Evolutionary conservation across 176 grass and related monocot genomes (phyloP), one percentile per base, ranked within the genome.

Genomic region (Oryza punctata): DNA sequence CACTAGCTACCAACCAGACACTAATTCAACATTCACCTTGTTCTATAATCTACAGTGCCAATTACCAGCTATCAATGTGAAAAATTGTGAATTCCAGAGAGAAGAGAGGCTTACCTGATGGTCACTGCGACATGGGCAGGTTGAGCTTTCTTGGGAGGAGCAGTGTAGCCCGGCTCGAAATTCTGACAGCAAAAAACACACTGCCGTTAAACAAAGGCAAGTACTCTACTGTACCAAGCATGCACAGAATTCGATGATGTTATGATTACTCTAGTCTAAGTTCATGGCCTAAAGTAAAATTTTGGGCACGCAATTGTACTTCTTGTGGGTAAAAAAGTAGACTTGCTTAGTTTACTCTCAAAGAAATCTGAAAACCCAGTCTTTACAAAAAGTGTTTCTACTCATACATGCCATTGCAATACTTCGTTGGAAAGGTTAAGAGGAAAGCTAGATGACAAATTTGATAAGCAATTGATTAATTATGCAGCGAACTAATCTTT

Each of bases 141-240:
- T 12, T 87, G 81, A 6, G 78, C 25, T 28, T 89, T 97, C 91
- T 89, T 91, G 78, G 89, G 86, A 87, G 89, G 84, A 65, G 83
- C 60, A 54, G 73, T 88, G 84, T 97, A 97, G 30, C 80, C 89
- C 24, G 94, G 87, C 78, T 97, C 94, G 61, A 91, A 97, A 69
- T 89, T 88, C 94, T 97, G 89, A 69, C 69, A 68, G 73, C 37
- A 79, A 88, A 81, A 65, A 72, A 28, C 29, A 28, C 29, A 63
- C 49, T 10, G 47, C 1, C 38, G 66, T 88, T 67, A 80, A 75
- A 79, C 73, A 68, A 78, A 71, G 63, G 16, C 49, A 21, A 76
- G 28, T 54, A 54, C 16, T 54, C 16, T 54, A 7, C 12, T 1
- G 37, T 1, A 72, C 21, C 49, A 41, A 44, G 47, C 14, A 30